These are phyloP conservation scores for Glutinoglossum americanum DNA, from an alignment of 495 filamentous ascomycete species.

Conservation along the genomic window DNA sequence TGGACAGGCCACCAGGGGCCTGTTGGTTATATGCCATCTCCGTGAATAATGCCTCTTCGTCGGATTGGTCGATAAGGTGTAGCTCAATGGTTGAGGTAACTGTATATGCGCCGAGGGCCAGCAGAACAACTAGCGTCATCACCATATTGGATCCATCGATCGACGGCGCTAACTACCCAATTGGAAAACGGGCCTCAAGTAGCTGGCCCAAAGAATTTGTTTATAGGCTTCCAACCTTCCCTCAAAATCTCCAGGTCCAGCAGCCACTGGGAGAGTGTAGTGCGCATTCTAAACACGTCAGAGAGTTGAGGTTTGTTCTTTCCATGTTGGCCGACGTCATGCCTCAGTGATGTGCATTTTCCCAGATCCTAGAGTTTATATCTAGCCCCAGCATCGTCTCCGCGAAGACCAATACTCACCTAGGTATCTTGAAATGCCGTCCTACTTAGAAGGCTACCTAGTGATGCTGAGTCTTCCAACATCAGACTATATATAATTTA, in stretches of 20 bases:
- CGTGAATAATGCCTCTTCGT: not conserved
- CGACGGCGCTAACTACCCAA: too few relatives aligned
- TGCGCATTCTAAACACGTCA: not conserved
- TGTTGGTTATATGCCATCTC: not conserved
- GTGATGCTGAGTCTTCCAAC: too few relatives aligned
- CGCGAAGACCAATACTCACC: too few relatives aligned
- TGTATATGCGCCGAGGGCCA: not conserved
- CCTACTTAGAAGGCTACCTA: too few relatives aligned
- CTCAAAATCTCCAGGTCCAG: too few relatives aligned
- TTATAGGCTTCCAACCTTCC: not conserved
- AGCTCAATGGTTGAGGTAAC: not conserved
- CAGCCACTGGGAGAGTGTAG: not conserved
- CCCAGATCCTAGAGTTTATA: too few relatives aligned
- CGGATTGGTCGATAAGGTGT: not conserved
- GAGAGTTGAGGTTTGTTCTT: not conserved
- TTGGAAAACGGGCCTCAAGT: not conserved
- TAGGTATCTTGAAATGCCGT: too few relatives aligned
- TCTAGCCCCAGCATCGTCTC: too few relatives aligned
- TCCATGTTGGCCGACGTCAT: not conserved
- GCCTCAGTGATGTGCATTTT: too few relatives aligned
- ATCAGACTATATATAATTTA: too few relatives aligned
- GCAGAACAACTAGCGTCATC: not conserved
- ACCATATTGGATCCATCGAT: too few relatives aligned
- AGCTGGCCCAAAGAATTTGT: not conserved
- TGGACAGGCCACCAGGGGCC: not conserved